Evolutionary conservation across 148 eudicot genomes (phyloP), one percentile per base, ranked within the genome.

Genomic region (Fagopyrum esculentum): DNA sequence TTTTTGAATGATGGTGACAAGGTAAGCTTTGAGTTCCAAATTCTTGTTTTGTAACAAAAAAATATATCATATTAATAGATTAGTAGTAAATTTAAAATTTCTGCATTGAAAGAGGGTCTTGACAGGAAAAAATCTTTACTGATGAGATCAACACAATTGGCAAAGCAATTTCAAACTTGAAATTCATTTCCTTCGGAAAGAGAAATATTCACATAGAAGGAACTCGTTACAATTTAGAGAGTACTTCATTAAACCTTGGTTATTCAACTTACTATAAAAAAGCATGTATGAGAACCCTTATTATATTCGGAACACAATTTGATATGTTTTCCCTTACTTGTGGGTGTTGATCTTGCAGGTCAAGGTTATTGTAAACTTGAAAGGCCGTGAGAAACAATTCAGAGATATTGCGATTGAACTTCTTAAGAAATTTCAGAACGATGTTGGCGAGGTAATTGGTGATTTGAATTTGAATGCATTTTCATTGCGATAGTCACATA

Each of bases 1-100:
- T 94, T 94, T 82, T 76, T 93, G 86, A 89, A 83, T 76, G 96
- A 88, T 45, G 98, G 98, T 49, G 93, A 94, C 81, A 94, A 90
- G 97, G 98, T 93, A 43, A 64, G 69, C 63, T 78, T 13, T 13
- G 55, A 44, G 15, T 56, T 45, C 55, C 63, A 50, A 44, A 5
- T 43, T 72, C 43, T 50, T 6, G 55, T 30, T 74, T 46, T 63
- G 19, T 11, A 22, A 55, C 47, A 35, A 55, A 45, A 13, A 9
- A 8, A 55, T 43, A 16, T 16, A 55, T 12, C 43, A 55, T 29
- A 7, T 54, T 44, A 35, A 56, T 57, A n/a, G 11, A 43, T 74
- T 30, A 51, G 61, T 6, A 13, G 54, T 50, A 50, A 2, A 50
- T 50, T 50, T 5, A 50, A 7, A 9, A 8, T 50, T 50, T 50